Percentiles rank a stretch among this genome's conserved stretches.
phyloP scores from a whole-genome alignment of 1,284 basidiomycete species.

The Ganoderma leucocontextum region DNA sequence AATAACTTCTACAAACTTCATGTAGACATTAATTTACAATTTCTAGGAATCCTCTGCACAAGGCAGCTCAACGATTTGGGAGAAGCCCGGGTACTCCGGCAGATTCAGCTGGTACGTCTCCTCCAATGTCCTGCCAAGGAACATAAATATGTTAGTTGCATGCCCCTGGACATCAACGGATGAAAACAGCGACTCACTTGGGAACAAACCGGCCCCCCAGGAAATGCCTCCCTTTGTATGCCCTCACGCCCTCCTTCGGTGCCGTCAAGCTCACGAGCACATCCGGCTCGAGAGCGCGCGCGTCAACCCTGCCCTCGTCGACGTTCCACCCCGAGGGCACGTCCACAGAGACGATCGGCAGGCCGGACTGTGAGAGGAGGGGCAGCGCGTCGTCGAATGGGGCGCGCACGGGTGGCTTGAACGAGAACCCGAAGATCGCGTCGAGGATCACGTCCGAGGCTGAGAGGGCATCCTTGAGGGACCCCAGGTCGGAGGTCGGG shows the following conservation, averaged over 20 bases:
- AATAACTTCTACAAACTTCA: not conserved
- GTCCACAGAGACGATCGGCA: constrained; percentile 92
- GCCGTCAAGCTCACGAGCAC: constrained; percentile 92
- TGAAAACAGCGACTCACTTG: constrained; percentile 58
- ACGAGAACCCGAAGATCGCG: constrained; percentile 98
- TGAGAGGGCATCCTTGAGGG: constrained; percentile 61
- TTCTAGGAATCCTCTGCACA: constrained; percentile 38
- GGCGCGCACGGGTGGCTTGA: constrained; percentile 85
- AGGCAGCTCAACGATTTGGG: constrained; percentile 83
- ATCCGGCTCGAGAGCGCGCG: constrained; percentile 71
- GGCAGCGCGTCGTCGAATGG: constrained; percentile 87
- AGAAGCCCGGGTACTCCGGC: constrained; percentile 76
- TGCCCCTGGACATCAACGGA: not conserved
- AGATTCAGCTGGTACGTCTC: constrained; percentile 81
- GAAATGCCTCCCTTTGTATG: constrained; percentile 87
- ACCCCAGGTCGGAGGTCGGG: constrained; percentile 55
- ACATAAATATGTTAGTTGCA: not conserved
- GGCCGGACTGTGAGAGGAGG: constrained; percentile 66
- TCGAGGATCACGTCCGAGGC: constrained; percentile 90
- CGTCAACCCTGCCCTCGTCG: constrained; percentile 73
- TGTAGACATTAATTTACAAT: constrained; percentile 30
- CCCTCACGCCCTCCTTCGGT: constrained; percentile 87
- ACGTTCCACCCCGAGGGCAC: constrained; percentile 98
- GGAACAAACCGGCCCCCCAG: constrained; percentile 93
- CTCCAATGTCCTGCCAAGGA: constrained; percentile 58